Conservation (phyloP, 129 eudicot species). For the Helianthus annuus region DNA sequence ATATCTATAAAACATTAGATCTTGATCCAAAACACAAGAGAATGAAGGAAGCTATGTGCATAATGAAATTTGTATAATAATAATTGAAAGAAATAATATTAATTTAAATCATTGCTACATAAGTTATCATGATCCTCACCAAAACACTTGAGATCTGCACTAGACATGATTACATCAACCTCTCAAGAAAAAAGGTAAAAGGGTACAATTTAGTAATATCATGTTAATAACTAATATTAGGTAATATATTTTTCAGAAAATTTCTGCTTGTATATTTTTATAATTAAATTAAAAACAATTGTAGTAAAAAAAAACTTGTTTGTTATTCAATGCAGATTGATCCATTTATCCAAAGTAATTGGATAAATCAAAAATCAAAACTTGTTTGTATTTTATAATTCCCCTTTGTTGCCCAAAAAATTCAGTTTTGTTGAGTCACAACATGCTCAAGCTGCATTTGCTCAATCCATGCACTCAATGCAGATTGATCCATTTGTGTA, state of each 20-base stretch:
- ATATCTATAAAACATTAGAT: neutral
- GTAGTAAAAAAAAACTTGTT: conserved; percentile 16
- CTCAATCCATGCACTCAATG: conserved; percentile 67
- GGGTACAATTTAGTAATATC: conserved; percentile 7
- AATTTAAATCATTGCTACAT: conserved; percentile 39
- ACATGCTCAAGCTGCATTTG: conserved; percentile 83
- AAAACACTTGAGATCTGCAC: conserved; percentile 43
- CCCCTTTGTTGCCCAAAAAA: conserved; percentile 28
- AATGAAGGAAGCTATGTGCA: neutral
- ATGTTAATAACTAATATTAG: conserved; percentile 29
- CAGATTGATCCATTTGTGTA: conserved; percentile 46
- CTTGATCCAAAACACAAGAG: conserved; percentile 5
- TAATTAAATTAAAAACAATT: conserved; percentile 41
- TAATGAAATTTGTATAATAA: neutral
- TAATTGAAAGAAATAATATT: conserved; percentile 31
- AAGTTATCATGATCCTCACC: conserved; percentile 44
- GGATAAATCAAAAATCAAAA: no score
- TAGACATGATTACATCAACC: conserved; percentile 25
- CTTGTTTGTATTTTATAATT: conserved; percentile 5
- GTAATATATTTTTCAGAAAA: conserved; percentile 29
- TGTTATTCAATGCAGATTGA: no score
- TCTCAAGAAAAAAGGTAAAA: conserved; percentile 28
- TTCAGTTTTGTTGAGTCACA: conserved; percentile 49
- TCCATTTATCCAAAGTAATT: no score
- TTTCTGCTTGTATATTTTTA: conserved; percentile 33